These are phyloP conservation scores for Ophiostoma triangulosporum DNA, from an alignment of 2,329 filamentous ascomycete genomes.

Conservation along the genomic window DNA sequence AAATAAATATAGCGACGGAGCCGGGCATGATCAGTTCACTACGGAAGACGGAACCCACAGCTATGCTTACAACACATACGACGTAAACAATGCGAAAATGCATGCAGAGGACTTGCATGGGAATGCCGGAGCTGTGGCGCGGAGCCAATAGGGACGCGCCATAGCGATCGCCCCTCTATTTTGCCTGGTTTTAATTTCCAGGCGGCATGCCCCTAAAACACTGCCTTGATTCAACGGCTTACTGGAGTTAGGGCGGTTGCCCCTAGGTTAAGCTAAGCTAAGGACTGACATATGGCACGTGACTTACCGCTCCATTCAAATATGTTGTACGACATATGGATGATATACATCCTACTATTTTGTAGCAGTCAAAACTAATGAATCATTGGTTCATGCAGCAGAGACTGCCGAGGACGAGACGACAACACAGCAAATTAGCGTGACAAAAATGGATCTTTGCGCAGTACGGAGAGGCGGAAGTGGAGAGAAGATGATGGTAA, in stretches of 20 bases:
- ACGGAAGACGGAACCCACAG: too few relatives aligned
- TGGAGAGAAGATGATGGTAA: background rate
- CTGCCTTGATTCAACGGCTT: slow-evolving; percentile 2
- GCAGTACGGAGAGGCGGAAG: slow-evolving; percentile 4
- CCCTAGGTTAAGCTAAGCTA: too few relatives aligned
- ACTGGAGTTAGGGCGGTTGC: too few relatives aligned
- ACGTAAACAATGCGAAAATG: background rate
- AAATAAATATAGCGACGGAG: too few relatives aligned
- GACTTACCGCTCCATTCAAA: too few relatives aligned
- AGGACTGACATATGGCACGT: too few relatives aligned
- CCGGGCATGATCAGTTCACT: too few relatives aligned
- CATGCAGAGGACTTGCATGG: slow-evolving; percentile 1
- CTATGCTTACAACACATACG: too few relatives aligned
- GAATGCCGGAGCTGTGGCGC: slow-evolving; percentile 1
- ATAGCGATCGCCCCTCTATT: slow-evolving; percentile 1
- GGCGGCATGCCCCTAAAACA: background rate
- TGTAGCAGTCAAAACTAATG: too few relatives aligned
- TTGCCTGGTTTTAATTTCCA: background rate
- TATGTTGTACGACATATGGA: too few relatives aligned
- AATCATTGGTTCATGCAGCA: background rate
- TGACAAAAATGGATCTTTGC: slow-evolving; percentile 5
- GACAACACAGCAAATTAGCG: slow-evolving; percentile 3
- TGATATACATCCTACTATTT: too few relatives aligned
- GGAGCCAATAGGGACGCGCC: slow-evolving; percentile 11
- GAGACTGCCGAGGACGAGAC: background rate